These are phyloP conservation scores for Hypoxylon sp. DNA, from an alignment of 2,329 filamentous ascomycete genomes.

Conservation along the genomic window DNA sequence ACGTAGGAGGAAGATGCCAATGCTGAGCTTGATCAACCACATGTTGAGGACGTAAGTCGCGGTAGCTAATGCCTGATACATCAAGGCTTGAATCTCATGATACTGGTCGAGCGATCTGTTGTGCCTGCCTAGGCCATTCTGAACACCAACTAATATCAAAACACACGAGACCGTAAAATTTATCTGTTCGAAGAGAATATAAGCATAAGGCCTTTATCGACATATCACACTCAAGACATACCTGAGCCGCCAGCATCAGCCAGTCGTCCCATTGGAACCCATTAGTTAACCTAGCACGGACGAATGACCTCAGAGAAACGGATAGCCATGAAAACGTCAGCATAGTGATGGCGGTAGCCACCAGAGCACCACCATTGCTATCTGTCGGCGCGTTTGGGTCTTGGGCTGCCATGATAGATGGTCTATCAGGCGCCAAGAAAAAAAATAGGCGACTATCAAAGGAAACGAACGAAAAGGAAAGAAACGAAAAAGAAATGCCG, in stretches of 20 bases:
- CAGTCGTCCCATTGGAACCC: constrained; percentile 67
- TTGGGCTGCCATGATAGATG: constrained; percentile 52
- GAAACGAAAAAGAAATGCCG: constrained; percentile 29
- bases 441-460: constrained; percentile 23
- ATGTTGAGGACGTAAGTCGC: constrained; percentile 67
- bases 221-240: constrained; percentile 48
- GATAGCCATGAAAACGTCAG: constrained; percentile 55
- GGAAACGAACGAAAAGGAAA: constrained; percentile 37
- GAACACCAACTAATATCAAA: constrained; percentile 62
- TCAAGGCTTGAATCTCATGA: constrained; percentile 63
- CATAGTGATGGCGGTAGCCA: constrained; percentile 57
- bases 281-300: constrained; percentile 52
- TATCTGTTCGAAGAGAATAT: constrained; percentile 51
- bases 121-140: constrained; percentile 63
- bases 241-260: constrained; percentile 67
- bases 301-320: constrained; percentile 51
- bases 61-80: constrained; percentile 68
- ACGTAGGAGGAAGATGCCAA: constrained; percentile 67
- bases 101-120: constrained; percentile 61
- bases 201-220: background rate
- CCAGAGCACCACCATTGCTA: constrained; percentile 52
- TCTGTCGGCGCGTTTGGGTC: constrained; percentile 53
- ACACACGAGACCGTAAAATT: constrained; percentile 65
- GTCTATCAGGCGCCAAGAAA: constrained; percentile 46
- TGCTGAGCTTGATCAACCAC: constrained; percentile 71